phyloP scores from a whole-genome alignment of 2,329 filamentous ascomycete genomes.

The Botryotinia globosa region DNA sequence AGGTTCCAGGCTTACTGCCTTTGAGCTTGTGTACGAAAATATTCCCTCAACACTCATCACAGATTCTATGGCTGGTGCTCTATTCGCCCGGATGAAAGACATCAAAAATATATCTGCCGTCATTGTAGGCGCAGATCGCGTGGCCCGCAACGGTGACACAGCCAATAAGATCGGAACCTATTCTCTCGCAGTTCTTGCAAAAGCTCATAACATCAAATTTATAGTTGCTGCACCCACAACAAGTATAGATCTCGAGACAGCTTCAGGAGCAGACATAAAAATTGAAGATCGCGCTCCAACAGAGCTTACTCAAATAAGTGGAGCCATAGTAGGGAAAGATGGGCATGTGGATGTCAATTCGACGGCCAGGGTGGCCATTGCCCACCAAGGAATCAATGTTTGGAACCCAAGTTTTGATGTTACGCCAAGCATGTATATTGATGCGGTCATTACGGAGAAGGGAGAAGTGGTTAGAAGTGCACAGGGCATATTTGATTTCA shows the following conservation, averaged over 20 bases:
- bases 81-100: constrained; percentile 64
- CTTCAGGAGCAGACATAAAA: constrained; percentile 73
- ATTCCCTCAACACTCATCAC: constrained; percentile 92
- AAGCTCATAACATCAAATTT: constrained; percentile 86
- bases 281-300: constrained; percentile 83
- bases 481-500: constrained; percentile 67
- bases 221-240: constrained; percentile 93
- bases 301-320: constrained; percentile 83
- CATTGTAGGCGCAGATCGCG: constrained; percentile 90
- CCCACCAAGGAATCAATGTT: constrained; percentile 71
- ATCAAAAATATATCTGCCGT: constrained; percentile 75
- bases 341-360: constrained; percentile 60
- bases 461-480: constrained; percentile 77
- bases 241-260: constrained; percentile 82
- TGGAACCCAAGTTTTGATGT: constrained; percentile 99
- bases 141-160: constrained; percentile 94
- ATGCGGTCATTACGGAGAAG: constrained; percentile 90
- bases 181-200: constrained; percentile 83
- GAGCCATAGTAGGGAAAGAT: constrained; percentile 64
- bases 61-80: constrained; percentile 91
- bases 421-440: constrained; percentile 83
- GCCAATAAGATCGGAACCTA: constrained; percentile 99
- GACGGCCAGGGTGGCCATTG: constrained; percentile 74
- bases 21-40: constrained; percentile 89
- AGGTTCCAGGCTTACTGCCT: constrained; percentile 89